Evolutionary conservation across 2,329 filamentous ascomycete genomes (phyloP).

Genomic region (Alternaria sp.): DNA sequence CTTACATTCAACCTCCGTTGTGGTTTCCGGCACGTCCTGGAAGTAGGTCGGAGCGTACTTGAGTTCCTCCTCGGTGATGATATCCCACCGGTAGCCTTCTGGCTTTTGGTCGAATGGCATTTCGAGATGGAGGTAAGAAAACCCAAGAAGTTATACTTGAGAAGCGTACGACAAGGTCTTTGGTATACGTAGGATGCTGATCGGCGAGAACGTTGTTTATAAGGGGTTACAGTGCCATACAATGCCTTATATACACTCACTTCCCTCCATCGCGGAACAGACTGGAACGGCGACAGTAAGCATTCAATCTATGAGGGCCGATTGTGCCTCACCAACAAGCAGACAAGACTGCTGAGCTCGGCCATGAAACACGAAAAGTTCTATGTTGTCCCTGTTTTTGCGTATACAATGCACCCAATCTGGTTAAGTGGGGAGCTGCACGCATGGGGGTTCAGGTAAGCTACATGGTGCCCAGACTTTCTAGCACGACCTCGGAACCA

Average conservation of each 20-base stretch:
- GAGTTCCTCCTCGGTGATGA: conserved; percentile 1
- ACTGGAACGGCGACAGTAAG: no score
- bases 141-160: not conserved
- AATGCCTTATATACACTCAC: not conserved
- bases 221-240: not conserved
- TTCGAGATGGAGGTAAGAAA: not conserved
- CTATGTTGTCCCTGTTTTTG: no score
- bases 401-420: no score
- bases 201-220: not conserved
- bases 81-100: conserved; percentile 2
- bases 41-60: conserved; percentile 6
- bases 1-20: not conserved
- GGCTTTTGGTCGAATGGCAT: conserved; percentile 1
- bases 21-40: conserved; percentile 1
- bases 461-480: not conserved
- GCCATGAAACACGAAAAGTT: no score
- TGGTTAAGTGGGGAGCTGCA: no score
- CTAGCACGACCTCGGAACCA: not conserved
- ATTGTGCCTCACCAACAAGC: no score
- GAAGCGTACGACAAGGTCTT: not conserved
- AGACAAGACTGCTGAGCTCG: no score
- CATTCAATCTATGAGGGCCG: no score
- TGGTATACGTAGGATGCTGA: not conserved
- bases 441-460: not conserved
- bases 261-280: no score